Base-by-base conservation (phyloP, 768 basidiomycete species). In the Imleria badia region DNA sequence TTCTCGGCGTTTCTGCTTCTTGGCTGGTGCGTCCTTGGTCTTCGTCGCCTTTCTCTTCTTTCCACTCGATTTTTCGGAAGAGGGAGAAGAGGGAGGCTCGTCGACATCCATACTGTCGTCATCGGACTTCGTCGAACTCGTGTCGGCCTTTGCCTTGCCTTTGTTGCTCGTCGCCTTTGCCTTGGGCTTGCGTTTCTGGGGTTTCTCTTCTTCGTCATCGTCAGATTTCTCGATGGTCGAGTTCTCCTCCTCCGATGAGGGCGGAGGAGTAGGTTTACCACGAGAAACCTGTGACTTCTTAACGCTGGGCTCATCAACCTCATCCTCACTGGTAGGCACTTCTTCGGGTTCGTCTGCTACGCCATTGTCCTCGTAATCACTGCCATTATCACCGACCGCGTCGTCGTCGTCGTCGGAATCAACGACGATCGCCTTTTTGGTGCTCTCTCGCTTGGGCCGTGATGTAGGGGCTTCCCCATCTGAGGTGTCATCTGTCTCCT, bases 1-100 rank as follows among this genome's bases (percentile, higher is more conserved):
- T 55, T 86, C 83, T 38, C 78, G 76, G 30, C 81, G 82, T 72
- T 83, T 86, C 64, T 80, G 77, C 65, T 82, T 85, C 66, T 87
- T 85, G 63, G 65, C 61, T 51, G 74, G 66, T 36, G 66, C 72
- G 1, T 73, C 69, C 55, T 72, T 67, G 31, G 63, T 52, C 17
- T 58, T 61, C 44, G 67, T 44, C 35, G 70, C 71, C 63, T 79
- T 81, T 57, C 76, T 71, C 69, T 79, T 81, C 71, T 74, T 79
- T 12, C 70, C 75, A 9, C 68, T 64, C 7, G 76, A 69, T 49
- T 67, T 76, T 38, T 65, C 65, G 17, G 73, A 68, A 13, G 71
- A 56, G 11, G 75, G 69, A 2, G 69, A 72, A 63, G 52, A 62
- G 1, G 67, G 67, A 14, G 73, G 73, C 8, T 81, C 77, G 45